These are phyloP conservation scores for Blastocystis sp. DNA, from an alignment of 352 stramenopile species.

Conservation along the genomic window DNA sequence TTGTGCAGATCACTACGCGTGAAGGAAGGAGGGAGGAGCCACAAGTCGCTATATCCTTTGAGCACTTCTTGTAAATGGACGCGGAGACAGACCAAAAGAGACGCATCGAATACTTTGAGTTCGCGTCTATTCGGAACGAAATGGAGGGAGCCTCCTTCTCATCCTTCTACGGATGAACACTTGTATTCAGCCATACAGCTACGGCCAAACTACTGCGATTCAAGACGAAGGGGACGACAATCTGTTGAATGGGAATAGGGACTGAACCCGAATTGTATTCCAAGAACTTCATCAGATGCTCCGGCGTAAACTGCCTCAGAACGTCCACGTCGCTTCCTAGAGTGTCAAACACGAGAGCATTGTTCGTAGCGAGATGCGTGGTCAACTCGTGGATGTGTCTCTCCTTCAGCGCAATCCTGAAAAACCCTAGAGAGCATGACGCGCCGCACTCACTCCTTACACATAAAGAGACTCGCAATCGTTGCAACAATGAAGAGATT, in stretches of 20 bases:
- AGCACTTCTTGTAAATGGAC: conserved; percentile 43
- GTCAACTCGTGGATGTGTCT: conserved; percentile 46
- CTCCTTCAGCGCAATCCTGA: conserved; percentile 62
- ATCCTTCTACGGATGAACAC: neutral
- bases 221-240: conserved; percentile 21
- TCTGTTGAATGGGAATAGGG: conserved; percentile 44
- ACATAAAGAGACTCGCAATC: conserved; percentile 58
- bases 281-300: conserved; percentile 67
- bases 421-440: conserved; percentile 44
- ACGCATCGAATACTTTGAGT: neutral
- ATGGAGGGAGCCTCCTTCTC: conserved; percentile 1
- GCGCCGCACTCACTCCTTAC: neutral
- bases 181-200: neutral
- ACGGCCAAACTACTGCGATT: conserved; percentile 30
- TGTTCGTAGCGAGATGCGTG: conserved; percentile 51
- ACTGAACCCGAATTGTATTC: conserved; percentile 64
- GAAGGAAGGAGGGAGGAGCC: neutral
- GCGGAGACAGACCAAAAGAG: conserved; percentile 59
- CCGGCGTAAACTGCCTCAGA: conserved; percentile 47
- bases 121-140: conserved; percentile 11
- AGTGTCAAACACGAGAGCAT: conserved; percentile 63
- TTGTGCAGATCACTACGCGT: conserved; percentile 52
- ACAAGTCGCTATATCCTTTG: conserved; percentile 58
- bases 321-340: conserved; percentile 64
- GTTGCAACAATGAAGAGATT: conserved; percentile 72